These are phyloP conservation scores for Kodamaea lidongshanica DNA, from an alignment of 805 yeast genomes.

Conservation along the genomic window DNA sequence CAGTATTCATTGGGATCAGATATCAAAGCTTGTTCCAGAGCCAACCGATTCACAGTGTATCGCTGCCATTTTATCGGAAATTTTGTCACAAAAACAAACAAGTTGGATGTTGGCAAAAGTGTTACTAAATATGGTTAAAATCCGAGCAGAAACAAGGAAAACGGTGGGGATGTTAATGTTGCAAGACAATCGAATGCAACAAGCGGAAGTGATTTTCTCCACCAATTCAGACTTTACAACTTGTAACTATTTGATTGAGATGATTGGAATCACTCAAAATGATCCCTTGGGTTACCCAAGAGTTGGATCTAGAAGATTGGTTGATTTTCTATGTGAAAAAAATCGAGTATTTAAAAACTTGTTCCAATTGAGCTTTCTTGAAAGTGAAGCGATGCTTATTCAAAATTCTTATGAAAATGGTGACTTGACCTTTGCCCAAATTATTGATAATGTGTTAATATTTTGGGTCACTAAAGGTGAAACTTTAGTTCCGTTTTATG, in stretches of 20 bases:
- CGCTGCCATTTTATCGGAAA: conserved; percentile 1
- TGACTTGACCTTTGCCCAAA: conserved; percentile 8
- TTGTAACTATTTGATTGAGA: conserved; percentile 5
- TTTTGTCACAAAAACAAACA: background rate
- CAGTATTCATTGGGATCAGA: background rate
- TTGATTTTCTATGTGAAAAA: conserved; percentile 3
- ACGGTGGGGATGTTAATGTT: background rate
- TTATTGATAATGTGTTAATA: conserved; percentile 9
- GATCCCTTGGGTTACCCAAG: conserved; percentile 2
- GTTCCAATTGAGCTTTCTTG: conserved; percentile 8
- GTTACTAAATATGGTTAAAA: background rate
- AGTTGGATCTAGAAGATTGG: conserved; percentile 6
- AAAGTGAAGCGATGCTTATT: conserved; percentile 1
- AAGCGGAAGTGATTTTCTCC: background rate
- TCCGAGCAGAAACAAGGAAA: background rate
- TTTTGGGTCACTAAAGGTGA: conserved; percentile 6
- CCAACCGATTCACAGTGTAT: conserved; percentile 2
- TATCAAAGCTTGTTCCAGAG: background rate
- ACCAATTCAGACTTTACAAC: conserved; percentile 5
- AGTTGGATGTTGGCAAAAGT: conserved; percentile 2
- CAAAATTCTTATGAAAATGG: conserved; percentile 6
- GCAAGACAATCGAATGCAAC: background rate
- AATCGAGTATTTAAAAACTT: conserved; percentile 9
- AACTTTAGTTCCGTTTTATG: conserved; percentile 3
- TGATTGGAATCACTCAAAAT: background rate